phyloP scores from a whole-genome alignment of 2,329 filamentous ascomycete genomes.

The Pseudogymnoascus sp. region DNA sequence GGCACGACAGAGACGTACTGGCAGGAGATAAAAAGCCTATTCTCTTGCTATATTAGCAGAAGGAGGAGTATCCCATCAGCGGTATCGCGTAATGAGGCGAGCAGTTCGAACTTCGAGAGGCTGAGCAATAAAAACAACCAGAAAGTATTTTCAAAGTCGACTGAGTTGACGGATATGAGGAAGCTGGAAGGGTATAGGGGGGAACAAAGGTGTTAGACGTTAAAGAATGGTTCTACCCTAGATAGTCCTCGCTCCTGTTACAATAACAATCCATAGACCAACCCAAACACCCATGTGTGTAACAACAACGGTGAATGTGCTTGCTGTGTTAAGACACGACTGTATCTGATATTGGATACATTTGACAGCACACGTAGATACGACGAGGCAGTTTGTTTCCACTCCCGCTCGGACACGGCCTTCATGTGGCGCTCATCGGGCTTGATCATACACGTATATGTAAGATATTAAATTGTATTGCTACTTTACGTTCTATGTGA shows the following conservation, averaged over 20 bases:
- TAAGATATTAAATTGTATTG: background rate
- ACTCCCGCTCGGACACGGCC: background rate
- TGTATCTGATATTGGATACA: too few relatives aligned
- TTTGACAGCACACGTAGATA: too few relatives aligned
- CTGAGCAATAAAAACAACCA: background rate
- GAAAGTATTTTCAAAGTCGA: background rate
- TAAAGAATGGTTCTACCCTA: background rate
- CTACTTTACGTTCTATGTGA: background rate
- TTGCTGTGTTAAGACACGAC: background rate
- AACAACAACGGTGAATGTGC: background rate
- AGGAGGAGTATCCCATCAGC: background rate
- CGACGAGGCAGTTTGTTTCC: too few relatives aligned
- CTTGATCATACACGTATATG: background rate
- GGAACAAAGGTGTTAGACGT: background rate
- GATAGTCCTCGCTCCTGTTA: background rate
- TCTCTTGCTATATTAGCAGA: background rate
- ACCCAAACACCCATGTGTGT: background rate
- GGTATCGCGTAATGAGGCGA: background rate
- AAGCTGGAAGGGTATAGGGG: background rate
- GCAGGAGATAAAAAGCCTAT: background rate
- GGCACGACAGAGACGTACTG: conserved; percentile 8
- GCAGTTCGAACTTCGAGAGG: background rate
- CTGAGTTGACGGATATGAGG: background rate
- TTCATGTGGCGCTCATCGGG: background rate
- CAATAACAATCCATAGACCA: background rate